These are phyloP conservation scores for Ophiorrhiza pumila DNA, from an alignment of 257 asterid species.

Conservation along the genomic window DNA sequence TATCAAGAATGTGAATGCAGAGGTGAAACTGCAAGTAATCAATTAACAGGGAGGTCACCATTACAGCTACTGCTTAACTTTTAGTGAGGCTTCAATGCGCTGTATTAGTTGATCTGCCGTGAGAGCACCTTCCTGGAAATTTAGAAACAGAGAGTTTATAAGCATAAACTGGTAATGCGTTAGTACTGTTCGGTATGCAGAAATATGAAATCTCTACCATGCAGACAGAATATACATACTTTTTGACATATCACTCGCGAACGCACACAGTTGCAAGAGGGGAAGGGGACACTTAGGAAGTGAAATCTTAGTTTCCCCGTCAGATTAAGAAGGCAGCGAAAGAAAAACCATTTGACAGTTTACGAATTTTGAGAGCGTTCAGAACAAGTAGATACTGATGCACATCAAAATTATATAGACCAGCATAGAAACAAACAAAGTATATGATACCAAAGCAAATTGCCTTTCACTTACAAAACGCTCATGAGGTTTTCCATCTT, in stretches of 20 bases:
- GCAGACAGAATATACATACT: no score
- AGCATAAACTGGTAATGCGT: not conserved
- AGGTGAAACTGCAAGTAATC: slow-evolving; percentile 1
- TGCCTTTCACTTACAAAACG: slow-evolving; percentile 75
- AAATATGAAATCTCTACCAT: not conserved
- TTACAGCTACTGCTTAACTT: slow-evolving; percentile 56
- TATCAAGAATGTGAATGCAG: not conserved
- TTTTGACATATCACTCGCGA: no score
- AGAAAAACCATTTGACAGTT: not conserved
- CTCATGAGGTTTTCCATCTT: slow-evolving; percentile 74
- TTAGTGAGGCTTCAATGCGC: slow-evolving; percentile 64
- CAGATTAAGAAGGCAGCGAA: not conserved
- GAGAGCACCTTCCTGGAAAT: slow-evolving; percentile 82
- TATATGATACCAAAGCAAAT: slow-evolving; percentile 3
- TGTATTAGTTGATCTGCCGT: slow-evolving; percentile 61
- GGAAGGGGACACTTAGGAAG: not conserved
- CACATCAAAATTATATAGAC: not conserved
- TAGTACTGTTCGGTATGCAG: no score
- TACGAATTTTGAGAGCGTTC: not conserved
- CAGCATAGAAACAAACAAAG: not conserved
- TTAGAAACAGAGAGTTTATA: slow-evolving; percentile 7
- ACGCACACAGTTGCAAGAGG: not conserved
- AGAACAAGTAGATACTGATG: not conserved
- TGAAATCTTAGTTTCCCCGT: not conserved
- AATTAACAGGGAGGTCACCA: not conserved